Evolutionary conservation across 192 early-diverging fungal genomes (phyloP).

Genomic region (Allomyces arbusculus): DNA sequence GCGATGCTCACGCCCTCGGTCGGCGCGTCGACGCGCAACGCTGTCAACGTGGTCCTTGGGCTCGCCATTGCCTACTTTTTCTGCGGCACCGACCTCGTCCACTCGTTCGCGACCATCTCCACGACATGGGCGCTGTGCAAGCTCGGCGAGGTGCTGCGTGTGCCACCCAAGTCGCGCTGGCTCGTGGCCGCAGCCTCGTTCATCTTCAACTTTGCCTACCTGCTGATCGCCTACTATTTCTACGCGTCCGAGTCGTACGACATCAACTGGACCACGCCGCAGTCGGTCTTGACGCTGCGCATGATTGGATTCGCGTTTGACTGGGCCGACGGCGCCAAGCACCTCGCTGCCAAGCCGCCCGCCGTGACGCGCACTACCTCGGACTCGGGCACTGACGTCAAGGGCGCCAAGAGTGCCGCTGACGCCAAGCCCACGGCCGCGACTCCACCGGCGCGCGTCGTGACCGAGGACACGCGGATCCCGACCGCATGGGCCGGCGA

Average conservation of each 20-base stretch:
- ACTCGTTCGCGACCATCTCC: conserved; percentile 22
- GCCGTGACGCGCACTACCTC: conserved; percentile 1
- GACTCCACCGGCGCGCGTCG: neutral
- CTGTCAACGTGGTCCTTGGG: conserved; percentile 19
- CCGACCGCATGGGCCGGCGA: conserved; percentile 5
- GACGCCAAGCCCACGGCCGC: neutral
- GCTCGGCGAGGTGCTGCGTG: conserved; percentile 6
- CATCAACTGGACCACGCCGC: conserved; percentile 38
- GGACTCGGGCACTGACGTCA: conserved; percentile 8
- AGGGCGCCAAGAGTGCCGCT: conserved; percentile 2
- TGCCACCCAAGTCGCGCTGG: conserved; percentile 11
- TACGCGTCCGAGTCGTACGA: conserved; percentile 28
- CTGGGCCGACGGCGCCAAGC: conserved; percentile 24
- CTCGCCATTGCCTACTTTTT: conserved; percentile 23
- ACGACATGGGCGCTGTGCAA: conserved; percentile 20
- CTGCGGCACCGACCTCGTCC: conserved; percentile 21
- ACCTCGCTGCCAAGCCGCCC: neutral
- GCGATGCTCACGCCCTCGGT: conserved; percentile 13
- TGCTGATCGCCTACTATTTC: conserved; percentile 24
- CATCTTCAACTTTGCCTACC: conserved; percentile 25
- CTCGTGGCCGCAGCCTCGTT: conserved; percentile 15
- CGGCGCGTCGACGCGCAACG: conserved; percentile 21
- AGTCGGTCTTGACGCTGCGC: conserved; percentile 37
- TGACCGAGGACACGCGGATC: neutral
- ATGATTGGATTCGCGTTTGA: conserved; percentile 43